Conservation (phyloP, 2,329 filamentous ascomycete species). For the Aureobasidium zeae region DNA sequence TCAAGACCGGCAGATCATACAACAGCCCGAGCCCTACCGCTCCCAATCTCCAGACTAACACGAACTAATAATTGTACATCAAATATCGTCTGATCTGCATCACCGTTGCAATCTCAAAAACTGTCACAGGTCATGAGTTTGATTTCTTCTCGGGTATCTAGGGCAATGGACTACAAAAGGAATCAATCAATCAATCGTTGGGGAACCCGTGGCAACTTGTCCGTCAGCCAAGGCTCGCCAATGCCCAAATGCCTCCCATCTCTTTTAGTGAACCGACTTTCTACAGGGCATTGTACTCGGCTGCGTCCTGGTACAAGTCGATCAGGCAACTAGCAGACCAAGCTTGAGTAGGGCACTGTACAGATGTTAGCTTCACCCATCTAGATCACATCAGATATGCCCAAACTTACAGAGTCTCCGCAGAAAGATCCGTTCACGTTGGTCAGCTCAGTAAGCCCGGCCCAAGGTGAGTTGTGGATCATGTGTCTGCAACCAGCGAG, state of each 20-base stretch:
- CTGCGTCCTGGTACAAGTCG: slow-evolving; percentile 90
- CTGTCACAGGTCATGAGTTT: slow-evolving; percentile 3
- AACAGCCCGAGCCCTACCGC: too few relatives aligned
- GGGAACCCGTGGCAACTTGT: too few relatives aligned
- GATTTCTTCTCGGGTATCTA: slow-evolving; percentile 4
- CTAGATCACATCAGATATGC: not conserved
- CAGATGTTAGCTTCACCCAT: slow-evolving; percentile 26
- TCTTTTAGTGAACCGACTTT: too few relatives aligned
- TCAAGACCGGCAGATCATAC: too few relatives aligned
- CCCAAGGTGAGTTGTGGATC: slow-evolving; percentile 74
- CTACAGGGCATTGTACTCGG: slow-evolving; percentile 28
- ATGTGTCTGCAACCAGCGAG: slow-evolving; percentile 77
- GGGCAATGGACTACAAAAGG: slow-evolving; percentile 1
- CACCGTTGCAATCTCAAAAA: slow-evolving; percentile 6
- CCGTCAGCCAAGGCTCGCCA: too few relatives aligned
- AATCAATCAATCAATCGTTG: too few relatives aligned
- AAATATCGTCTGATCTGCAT: not conserved
- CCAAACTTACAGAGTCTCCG: slow-evolving; percentile 66
- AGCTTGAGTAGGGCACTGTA: slow-evolving; percentile 80
- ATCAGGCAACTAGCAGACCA: slow-evolving; percentile 95
- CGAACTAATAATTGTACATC: too few relatives aligned
- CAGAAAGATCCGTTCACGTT: slow-evolving; percentile 81
- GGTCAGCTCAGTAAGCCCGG: slow-evolving; percentile 83
- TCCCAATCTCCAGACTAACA: too few relatives aligned
- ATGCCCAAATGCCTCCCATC: too few relatives aligned